Conservation (phyloP, 495 filamentous ascomycete genomes). For the Chaetomium cochliodes region DNA sequence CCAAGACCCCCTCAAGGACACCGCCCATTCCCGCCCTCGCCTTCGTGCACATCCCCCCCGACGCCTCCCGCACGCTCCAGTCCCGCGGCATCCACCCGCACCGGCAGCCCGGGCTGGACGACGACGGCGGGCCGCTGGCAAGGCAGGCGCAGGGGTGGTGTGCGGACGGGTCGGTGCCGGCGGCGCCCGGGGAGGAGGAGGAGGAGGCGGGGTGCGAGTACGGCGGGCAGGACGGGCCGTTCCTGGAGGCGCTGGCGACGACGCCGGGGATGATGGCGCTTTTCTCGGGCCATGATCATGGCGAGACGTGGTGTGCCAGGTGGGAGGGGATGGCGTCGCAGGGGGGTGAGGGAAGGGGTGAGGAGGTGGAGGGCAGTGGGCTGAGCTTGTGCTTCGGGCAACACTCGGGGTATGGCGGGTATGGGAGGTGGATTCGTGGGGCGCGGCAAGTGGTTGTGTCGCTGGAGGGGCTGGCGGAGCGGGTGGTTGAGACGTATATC, state of each 20-base stretch:
- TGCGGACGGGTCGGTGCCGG: constrained; percentile 36
- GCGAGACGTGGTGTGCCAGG: constrained; percentile 61
- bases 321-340: constrained; percentile 42
- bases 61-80: constrained; percentile 56
- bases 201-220: constrained; percentile 39
- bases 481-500: constrained; percentile 61
- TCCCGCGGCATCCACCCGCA: constrained; percentile 41
- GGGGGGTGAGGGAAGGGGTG: constrained; percentile 18
- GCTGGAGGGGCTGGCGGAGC: constrained; percentile 35
- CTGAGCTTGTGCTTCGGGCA: constrained; percentile 65
- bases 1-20: constrained; percentile 28
- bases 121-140: constrained; percentile 55
- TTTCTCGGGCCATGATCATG: constrained; percentile 71
- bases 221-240: constrained; percentile 59
- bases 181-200: background rate
- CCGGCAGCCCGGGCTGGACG: constrained; percentile 63
- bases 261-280: constrained; percentile 60
- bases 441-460: constrained; percentile 57
- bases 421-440: constrained; percentile 63
- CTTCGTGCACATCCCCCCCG: constrained; percentile 71
- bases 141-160: constrained; percentile 53
- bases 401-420: constrained; percentile 70
- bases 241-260: constrained; percentile 61
- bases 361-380: constrained; percentile 37
- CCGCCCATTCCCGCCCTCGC: constrained; percentile 59